Evolutionary conservation across 2,329 filamentous ascomycete species (phyloP), one percentile per base, ranked within the genome.

Genomic region (Penicillium paneum): DNA sequence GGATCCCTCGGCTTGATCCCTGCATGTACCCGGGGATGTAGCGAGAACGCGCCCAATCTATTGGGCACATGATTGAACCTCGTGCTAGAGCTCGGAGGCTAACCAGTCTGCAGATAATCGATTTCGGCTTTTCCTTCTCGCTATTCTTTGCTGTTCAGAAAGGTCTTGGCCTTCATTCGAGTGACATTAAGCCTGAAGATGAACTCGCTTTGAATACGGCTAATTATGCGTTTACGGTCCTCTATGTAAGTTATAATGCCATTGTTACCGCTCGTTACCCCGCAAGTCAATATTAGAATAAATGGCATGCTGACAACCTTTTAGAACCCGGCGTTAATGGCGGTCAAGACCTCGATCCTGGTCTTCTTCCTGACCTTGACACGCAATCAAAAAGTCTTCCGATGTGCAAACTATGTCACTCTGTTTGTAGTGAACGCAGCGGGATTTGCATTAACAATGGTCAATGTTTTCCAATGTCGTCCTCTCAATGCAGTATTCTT

Each of bases 271-370:
- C n/a, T 28, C 46, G 12, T 41, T 8, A 8, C 15, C 11, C n/a
- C 12, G 26, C 26, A 13, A 6, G 11, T 5, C n/a, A 10, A 34
- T n/a, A 29, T 8, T 11, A 7, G 4, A 28, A 24, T n/a, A 1
- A 32, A 40, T 19, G 29, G 7, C 24, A 7, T 28, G 17, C 45
- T 56, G 38, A 54, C 35, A 44, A 15, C 0, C 8, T 17, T 19
- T n/a, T 65, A 92, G 86, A 95, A 96, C 68, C 91, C 91, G 12
- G 88, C 90, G 3, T 79, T 96, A 52, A 95, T 96, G 90, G 86
- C 88, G 3, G 91, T 90, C 47, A 97, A 97, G 75, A 91, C 90
- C 0, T 95, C 91, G n/a, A 90, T 97, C 64, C 80, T 97, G 54
- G 81, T 94, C 49, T 97, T 97, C 73, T 97, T 95, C 74, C 80